Conservation (phyloP, 257 asterid species). For the Thymus quinquecostatus region DNA sequence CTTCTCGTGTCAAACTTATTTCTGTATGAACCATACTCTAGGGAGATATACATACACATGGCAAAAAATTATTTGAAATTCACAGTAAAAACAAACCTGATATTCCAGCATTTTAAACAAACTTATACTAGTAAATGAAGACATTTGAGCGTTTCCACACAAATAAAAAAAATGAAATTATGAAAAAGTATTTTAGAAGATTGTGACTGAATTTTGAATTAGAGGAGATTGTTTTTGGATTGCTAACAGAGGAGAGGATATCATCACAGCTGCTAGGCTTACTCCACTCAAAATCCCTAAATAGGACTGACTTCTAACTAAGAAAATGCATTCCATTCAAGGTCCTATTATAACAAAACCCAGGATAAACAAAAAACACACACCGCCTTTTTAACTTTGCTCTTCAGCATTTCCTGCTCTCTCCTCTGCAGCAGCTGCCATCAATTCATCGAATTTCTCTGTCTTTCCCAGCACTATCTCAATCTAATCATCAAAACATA, state of each 20-base stretch:
- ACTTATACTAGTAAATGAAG: too few species aligned
- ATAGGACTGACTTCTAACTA: slow-evolving; percentile 30
- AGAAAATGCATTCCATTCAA: slow-evolving; percentile 22
- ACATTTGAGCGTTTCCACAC: too few species aligned
- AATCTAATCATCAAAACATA: slow-evolving; percentile 38
- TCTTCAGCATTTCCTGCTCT: slow-evolving; percentile 43
- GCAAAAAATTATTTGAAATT: too few species aligned
- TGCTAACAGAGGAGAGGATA: slow-evolving; percentile 8
- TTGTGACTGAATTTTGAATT: slow-evolving; percentile 23
- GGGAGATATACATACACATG: too few species aligned
- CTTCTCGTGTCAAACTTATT: too few species aligned
- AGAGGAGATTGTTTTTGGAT: slow-evolving; percentile 22
- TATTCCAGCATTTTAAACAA: too few species aligned
- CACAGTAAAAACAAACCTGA: background rate
- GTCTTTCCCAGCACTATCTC: slow-evolving; percentile 58
- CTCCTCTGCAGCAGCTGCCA: slow-evolving; percentile 60
- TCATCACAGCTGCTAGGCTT: slow-evolving; percentile 30
- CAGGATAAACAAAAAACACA: too few species aligned
- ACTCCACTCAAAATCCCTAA: slow-evolving; percentile 30
- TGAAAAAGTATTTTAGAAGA: background rate
- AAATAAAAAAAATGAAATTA: background rate
- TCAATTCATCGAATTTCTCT: slow-evolving; percentile 54
- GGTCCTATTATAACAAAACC: slow-evolving; percentile 23
- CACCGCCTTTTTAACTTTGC: slow-evolving; percentile 38
- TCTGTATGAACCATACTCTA: too few species aligned